These are phyloP conservation scores for Viola pubescens DNA, from an alignment of 441 rosid species.

Conservation along the genomic window DNA sequence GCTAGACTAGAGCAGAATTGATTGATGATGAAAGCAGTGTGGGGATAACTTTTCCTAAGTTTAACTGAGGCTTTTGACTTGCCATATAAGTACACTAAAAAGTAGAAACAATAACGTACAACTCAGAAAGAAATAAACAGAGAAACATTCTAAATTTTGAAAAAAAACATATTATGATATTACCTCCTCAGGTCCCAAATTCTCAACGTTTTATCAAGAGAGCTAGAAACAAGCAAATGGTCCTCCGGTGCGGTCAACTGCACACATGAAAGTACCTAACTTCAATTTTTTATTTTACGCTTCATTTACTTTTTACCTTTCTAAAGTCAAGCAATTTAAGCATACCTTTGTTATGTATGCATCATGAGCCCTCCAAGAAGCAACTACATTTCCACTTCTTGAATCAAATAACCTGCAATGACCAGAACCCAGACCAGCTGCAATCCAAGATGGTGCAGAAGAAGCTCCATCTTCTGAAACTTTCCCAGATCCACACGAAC, in stretches of 20 bases:
- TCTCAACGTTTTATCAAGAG: conserved; percentile 68
- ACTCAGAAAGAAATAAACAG: neutral
- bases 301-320: too few species aligned
- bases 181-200: conserved; percentile 94
- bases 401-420: conserved; percentile 73
- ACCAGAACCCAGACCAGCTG: conserved; percentile 89
- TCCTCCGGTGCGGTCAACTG: conserved; percentile 84
- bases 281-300: neutral
- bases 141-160: too few species aligned
- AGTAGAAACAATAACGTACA: neutral
- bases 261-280: conserved; percentile 14
- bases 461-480: conserved; percentile 39
- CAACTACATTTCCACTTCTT: conserved; percentile 59
- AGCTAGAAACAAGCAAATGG: conserved; percentile 88
- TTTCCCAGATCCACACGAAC: conserved; percentile 63
- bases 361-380: conserved; percentile 86
- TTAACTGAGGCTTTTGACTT: neutral
- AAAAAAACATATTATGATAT: conserved; percentile 1
- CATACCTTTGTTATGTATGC: conserved; percentile 85
- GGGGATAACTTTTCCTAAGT: neutral
- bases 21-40: neutral
- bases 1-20: neutral
- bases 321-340: conserved; percentile 6
- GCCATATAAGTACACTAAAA: neutral
- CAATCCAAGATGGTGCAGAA: conserved; percentile 67